Evolutionary conservation across 345 rosid species (phyloP).

Genomic region (Gossypium arboreum): DNA sequence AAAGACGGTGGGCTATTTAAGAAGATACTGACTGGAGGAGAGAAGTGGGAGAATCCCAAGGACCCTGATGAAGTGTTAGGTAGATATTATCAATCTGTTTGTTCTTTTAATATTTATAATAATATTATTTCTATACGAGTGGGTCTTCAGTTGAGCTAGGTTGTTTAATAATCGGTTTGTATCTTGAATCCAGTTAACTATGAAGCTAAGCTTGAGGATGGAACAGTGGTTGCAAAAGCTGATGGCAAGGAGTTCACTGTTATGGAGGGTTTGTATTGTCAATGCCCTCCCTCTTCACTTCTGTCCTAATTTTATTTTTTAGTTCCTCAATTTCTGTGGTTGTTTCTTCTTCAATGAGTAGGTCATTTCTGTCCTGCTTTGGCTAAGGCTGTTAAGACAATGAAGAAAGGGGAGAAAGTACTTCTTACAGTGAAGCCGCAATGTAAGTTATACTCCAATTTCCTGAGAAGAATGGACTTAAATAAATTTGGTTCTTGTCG

Average conservation of each 20-base stretch:
- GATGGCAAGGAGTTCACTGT: constrained; percentile 80
- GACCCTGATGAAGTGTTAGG: constrained; percentile 81
- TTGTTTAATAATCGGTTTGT: not conserved
- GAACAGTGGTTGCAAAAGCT: constrained; percentile 56
- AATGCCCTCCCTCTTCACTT: not conserved
- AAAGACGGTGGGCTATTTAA: constrained; percentile 83
- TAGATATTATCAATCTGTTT: constrained; percentile 9
- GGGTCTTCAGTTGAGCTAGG: not conserved
- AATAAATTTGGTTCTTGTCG: constrained; percentile 1
- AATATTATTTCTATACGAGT: not conserved
- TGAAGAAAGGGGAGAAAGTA: constrained; percentile 84
- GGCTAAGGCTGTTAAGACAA: constrained; percentile 75
- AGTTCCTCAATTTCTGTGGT: not conserved
- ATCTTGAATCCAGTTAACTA: constrained; percentile 53
- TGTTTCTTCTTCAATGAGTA: constrained; percentile 12
- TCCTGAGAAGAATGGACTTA: not conserved
- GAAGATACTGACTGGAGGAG: constrained; percentile 61
- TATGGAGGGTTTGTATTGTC: constrained; percentile 51
- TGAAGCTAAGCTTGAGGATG: constrained; percentile 74
- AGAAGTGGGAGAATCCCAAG: constrained; percentile 80
- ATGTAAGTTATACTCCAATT: constrained; percentile 33
- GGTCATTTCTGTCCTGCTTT: constrained; percentile 88
- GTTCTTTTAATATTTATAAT: not conserved
- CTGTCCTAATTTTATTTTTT: not conserved
- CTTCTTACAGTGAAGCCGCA: constrained; percentile 76